A percentile compares a stretch with the other conserved stretches of the same genome.
Evolutionary conservation across 257 asterid species (phyloP).

Genomic region (Petrea volubilis): DNA sequence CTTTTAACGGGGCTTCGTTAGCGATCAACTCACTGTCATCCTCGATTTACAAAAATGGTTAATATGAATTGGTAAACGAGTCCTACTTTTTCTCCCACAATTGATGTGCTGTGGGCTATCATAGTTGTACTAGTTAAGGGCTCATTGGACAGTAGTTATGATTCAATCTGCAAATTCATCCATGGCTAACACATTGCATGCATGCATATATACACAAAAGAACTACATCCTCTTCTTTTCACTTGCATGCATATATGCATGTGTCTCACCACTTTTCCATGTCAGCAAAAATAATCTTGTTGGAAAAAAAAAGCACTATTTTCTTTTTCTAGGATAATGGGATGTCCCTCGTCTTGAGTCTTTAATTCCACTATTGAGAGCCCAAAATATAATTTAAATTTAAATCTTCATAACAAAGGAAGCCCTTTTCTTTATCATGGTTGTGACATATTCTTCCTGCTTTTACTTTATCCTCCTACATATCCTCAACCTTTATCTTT

Average conservation of each 20-base stretch:
- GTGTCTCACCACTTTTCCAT: conserved; percentile 19
- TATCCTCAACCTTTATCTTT: conserved; percentile 26
- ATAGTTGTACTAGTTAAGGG: too few species aligned
- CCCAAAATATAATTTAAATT: conserved; percentile 43
- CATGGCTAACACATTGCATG: too few species aligned
- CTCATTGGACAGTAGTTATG: too few species aligned
- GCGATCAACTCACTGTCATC: too few species aligned
- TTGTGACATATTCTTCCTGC: conserved; percentile 41
- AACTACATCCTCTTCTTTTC: not conserved
- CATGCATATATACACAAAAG: too few species aligned
- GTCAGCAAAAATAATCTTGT: not conserved
- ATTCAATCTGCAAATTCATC: too few species aligned
- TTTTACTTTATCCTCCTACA: conserved; percentile 42
- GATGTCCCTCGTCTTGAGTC: conserved; percentile 21
- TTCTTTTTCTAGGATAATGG: not conserved
- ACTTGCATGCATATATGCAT: conserved; percentile 33
- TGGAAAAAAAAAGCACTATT: conserved; percentile 6
- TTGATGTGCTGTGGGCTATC: too few species aligned
- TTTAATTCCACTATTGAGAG: conserved; percentile 40
- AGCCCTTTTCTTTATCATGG: conserved; percentile 46
- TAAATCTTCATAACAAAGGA: conserved; percentile 75
- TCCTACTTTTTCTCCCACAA: too few species aligned
- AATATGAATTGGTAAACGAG: too few species aligned
- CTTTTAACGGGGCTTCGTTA: too few species aligned
- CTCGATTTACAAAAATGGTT: too few species aligned